Percentiles rank a stretch among this genome's conserved stretches.
Evolutionary conservation across 306 rosid genomes (phyloP).

Genomic region (Vicia sativa): DNA sequence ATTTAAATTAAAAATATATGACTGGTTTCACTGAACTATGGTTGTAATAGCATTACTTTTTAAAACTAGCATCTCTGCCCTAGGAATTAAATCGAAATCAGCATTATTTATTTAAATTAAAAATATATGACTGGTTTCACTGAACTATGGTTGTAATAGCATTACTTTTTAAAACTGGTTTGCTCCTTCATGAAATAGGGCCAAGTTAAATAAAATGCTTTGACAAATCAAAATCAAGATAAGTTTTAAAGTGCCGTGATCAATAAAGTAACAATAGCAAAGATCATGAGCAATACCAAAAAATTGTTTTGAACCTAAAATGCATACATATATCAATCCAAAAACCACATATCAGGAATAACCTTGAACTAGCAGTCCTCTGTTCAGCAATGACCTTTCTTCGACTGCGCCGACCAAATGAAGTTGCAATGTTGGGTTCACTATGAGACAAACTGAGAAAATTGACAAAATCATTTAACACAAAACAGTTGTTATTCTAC

Average conservation of each 20-base stretch:
- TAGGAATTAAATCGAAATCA: background rate
- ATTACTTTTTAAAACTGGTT: background rate
- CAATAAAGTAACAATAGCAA: slow-evolving; percentile 19
- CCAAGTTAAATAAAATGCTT: slow-evolving; percentile 19
- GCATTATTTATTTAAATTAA: slow-evolving; percentile 1
- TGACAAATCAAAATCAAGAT: slow-evolving; percentile 15
- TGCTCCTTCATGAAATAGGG: slow-evolving; percentile 19
- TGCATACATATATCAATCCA: slow-evolving; percentile 31
- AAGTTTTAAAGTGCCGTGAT: slow-evolving; percentile 2
- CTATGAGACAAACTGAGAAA: slow-evolving; percentile 92
- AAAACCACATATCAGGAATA: slow-evolving; percentile 43
- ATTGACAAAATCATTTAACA: slow-evolving; percentile 53
- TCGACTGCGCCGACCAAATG: slow-evolving; percentile 93
- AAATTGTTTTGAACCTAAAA: slow-evolving; percentile 10
- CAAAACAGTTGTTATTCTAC: slow-evolving; percentile 46
- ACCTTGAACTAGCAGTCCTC: slow-evolving; percentile 99
- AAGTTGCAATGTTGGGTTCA: slow-evolving; percentile 95
- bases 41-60: too few relatives aligned
- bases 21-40: background rate
- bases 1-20: background rate
- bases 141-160: too few relatives aligned
- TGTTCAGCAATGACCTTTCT: slow-evolving; percentile 93
- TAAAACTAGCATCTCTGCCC: background rate
- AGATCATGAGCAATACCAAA: slow-evolving; percentile 29
- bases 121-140: background rate